Evolutionary conservation across 164 flowering plant species (phyloP).

Genomic region (Cinnamomum micranthum): DNA sequence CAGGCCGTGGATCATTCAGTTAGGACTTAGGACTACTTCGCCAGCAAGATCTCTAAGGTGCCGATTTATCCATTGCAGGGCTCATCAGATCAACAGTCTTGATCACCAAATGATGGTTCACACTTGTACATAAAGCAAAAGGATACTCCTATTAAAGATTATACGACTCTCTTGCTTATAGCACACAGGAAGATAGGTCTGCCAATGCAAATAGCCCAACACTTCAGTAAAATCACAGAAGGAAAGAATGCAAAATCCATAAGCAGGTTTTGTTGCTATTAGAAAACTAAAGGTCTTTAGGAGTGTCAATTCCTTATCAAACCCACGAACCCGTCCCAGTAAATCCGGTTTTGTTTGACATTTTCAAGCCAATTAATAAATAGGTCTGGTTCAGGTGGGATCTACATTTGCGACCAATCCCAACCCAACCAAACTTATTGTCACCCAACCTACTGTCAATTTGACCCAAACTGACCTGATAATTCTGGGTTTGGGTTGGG

Average conservation of each 20-base stretch:
- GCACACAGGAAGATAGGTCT: neutral
- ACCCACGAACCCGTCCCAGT: too few species aligned
- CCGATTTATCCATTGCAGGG: neutral
- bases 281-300: too few species aligned
- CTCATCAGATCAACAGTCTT: neutral
- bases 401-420: too few species aligned
- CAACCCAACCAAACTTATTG: too few species aligned
- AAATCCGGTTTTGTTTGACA: too few species aligned
- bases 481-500: too few species aligned
- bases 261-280: neutral
- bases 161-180: neutral
- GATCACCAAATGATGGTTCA: neutral
- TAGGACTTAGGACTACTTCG: neutral
- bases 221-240: neutral
- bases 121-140: neutral
- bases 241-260: neutral
- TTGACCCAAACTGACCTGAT: too few species aligned
- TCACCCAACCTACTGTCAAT: too few species aligned
- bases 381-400: too few species aligned
- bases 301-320: too few species aligned
- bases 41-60: neutral
- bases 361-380: too few species aligned
- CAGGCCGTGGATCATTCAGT: neutral
- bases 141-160: neutral
- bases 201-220: neutral